Conservation (phyloP, 2,329 filamentous ascomycete genomes). For the Akanthomyces uredinophilus region DNA sequence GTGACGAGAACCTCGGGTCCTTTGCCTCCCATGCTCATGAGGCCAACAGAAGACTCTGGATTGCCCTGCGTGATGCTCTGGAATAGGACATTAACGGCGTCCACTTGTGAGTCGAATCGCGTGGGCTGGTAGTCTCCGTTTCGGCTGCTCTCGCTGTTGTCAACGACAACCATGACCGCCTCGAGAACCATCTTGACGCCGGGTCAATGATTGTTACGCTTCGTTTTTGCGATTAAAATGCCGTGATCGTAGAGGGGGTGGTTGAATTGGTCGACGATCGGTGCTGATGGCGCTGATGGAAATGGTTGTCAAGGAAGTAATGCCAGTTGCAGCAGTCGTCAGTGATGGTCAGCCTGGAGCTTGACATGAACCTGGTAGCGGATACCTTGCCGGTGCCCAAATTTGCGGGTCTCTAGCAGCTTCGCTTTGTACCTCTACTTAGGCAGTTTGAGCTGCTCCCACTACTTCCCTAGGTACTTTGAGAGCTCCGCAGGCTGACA, state of each 20-base stretch:
- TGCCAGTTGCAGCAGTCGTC: slow-evolving; percentile 14
- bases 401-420: neutral
- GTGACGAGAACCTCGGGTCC: slow-evolving; percentile 97
- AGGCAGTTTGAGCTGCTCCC: neutral
- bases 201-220: slow-evolving; percentile 23
- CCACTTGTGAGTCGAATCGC: slow-evolving; percentile 91
- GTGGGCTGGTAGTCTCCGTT: slow-evolving; percentile 92
- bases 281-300: slow-evolving; percentile 6
- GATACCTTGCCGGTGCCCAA: neutral
- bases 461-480: neutral
- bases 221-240: neutral
- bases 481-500: slow-evolving; percentile 17
- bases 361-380: neutral
- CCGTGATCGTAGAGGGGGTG: neutral
- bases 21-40: slow-evolving; percentile 98
- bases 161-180: slow-evolving; percentile 98
- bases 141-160: slow-evolving; percentile 97
- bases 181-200: slow-evolving; percentile 86
- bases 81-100: slow-evolving; percentile 93
- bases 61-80: slow-evolving; percentile 92
- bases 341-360: slow-evolving; percentile 17
- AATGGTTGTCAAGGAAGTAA: slow-evolving; percentile 11
- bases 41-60: slow-evolving; percentile 91
- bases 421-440: neutral
- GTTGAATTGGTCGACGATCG: slow-evolving; percentile 1